Evolutionary conservation across 2,329 filamentous ascomycete genomes (phyloP).

Genomic region (Trichocomaceae sp.): DNA sequence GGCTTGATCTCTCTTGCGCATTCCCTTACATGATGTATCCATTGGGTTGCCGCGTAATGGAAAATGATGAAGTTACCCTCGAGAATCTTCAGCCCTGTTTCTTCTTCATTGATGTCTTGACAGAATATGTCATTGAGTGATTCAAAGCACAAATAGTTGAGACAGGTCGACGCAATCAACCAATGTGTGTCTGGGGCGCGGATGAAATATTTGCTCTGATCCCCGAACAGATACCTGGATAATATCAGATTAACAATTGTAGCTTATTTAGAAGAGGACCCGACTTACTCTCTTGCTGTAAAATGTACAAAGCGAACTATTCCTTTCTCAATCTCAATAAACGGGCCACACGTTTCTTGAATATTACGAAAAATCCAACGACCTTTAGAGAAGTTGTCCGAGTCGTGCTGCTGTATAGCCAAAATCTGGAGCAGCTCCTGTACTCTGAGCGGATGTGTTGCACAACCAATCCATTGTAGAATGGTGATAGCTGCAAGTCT

Average conservation of each 20-base stretch:
- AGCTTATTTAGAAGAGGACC: slow-evolving; percentile 1
- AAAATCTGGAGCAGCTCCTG: slow-evolving; percentile 2
- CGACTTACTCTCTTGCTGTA: slow-evolving; percentile 2
- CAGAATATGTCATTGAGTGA: slow-evolving; percentile 6
- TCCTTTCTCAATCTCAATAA: slow-evolving; percentile 1
- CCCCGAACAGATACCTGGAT: slow-evolving; percentile 1
- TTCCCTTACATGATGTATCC: slow-evolving; percentile 5
- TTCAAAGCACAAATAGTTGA: slow-evolving; percentile 6
- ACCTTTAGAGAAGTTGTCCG: slow-evolving; percentile 1
- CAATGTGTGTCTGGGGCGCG: slow-evolving; percentile 5
- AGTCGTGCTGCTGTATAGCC: neutral
- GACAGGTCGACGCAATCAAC: slow-evolving; percentile 4
- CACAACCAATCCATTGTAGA: slow-evolving; percentile 3
- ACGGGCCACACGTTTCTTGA: slow-evolving; percentile 2
- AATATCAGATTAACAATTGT: neutral
- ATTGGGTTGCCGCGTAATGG: slow-evolving; percentile 5
- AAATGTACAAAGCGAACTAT: slow-evolving; percentile 2
- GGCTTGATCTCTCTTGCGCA: slow-evolving; percentile 3
- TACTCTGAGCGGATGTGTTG: slow-evolving; percentile 2
- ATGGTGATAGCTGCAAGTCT: slow-evolving; percentile 1
- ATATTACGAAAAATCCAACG: slow-evolving; percentile 3
- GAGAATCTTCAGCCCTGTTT: slow-evolving; percentile 1
- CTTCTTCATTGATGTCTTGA: slow-evolving; percentile 3
- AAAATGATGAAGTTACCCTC: slow-evolving; percentile 5
- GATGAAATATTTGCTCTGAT: slow-evolving; percentile 4